A percentile compares a stretch with the other conserved stretches of the same genome.
phyloP scores from a whole-genome alignment of 768 basidiomycete species.

The Mrakia gelida region DNA sequence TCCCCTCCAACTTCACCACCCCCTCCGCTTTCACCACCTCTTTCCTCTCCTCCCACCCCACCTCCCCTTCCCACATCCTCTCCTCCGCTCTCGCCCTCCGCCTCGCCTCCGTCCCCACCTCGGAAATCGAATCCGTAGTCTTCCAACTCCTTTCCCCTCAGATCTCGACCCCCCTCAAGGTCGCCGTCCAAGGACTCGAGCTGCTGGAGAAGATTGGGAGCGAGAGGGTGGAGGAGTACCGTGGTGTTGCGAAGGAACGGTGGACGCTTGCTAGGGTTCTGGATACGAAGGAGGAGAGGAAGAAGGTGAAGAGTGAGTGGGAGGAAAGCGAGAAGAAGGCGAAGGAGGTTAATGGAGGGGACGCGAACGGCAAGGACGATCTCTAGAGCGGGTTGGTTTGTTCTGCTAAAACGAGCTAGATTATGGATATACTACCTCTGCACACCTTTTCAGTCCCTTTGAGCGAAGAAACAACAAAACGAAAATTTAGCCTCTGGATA shows the following conservation, averaged over 20 bases:
- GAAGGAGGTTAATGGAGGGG: not conserved
- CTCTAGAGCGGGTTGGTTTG: not conserved
- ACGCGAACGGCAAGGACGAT: not conserved
- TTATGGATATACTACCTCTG: too few species aligned
- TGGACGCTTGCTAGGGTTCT: slow-evolving; percentile 67
- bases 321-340: not conserved
- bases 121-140: slow-evolving; percentile 60
- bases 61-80: slow-evolving; percentile 55
- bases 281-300: slow-evolving; percentile 53
- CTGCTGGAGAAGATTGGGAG: slow-evolving; percentile 57
- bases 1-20: slow-evolving; percentile 50
- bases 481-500: too few species aligned
- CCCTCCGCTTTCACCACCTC: slow-evolving; percentile 68
- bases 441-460: too few species aligned
- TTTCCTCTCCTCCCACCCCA: slow-evolving; percentile 63
- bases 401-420: too few species aligned
- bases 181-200: slow-evolving; percentile 40
- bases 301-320: not conserved
- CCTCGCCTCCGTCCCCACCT: slow-evolving; percentile 43
- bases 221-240: slow-evolving; percentile 59
- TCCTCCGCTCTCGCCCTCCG: slow-evolving; percentile 59
- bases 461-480: too few species aligned
- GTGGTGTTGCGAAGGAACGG: slow-evolving; percentile 51
- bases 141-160: slow-evolving; percentile 53
- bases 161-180: slow-evolving; percentile 42